Evolutionary conservation across 2,329 filamentous ascomycete genomes (phyloP), one percentile per base, ranked within the genome.

Genomic region (Nemania sp.): DNA sequence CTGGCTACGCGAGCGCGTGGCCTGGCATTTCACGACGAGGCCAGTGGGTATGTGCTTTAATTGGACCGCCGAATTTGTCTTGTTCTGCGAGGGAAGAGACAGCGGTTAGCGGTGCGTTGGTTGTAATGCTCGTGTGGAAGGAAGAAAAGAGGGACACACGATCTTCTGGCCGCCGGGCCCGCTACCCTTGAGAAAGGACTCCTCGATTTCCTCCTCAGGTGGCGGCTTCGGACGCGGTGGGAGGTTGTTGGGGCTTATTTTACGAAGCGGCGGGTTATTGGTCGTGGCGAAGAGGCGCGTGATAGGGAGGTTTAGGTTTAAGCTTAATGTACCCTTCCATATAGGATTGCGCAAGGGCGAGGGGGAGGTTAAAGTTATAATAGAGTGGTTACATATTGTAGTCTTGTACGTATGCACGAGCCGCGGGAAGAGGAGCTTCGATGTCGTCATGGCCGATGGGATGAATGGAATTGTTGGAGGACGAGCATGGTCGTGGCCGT

Each of bases 91-190:
- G 54, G 49, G 64, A 41, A 38, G 47, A 6, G 52, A 66, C 8
- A 3, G 20, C n/a, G n/a, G 15, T 41, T 20, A 32, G 32, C 2
- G n/a, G 43, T 58, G 59, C 18, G n/a, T 51, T 11, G 53, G 58
- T 51, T 51, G 7, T 45, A 27, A 27, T 15, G 35, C 26, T 5
- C 3, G n/a, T 22, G 29, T 13, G 43, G 18, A 56, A 1, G 32
- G 2, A 24, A 51, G 38, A 38, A 18, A 29, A 8, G 56, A n/a
- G 51, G 18, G 13, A 78, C 83, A 62, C 81, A 93, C 91, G 82
- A 98, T 98, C 79, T 98, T 98, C 79, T 99, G 96, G 0, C 96
- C 96, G 26, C 96, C 96, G 0, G 96, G 95, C 1, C 96, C 96
- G 73, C 89, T 92, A 74, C 96, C 96, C 79, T 96, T 97, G 68